phyloP scores from a whole-genome alignment of 306 rosid species.

The Dalbergia cultrata region DNA sequence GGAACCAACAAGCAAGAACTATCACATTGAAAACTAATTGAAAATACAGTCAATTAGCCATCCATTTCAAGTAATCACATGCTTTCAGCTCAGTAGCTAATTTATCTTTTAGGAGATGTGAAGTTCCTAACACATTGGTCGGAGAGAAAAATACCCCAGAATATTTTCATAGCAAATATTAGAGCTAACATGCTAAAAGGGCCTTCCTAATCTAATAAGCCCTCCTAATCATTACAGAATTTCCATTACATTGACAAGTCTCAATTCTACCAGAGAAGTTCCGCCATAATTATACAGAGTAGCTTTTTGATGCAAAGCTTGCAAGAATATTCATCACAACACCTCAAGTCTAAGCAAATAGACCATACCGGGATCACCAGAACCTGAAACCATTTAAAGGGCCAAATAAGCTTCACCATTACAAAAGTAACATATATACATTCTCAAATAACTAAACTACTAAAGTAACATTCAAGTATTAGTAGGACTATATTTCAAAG shows the following conservation, averaged over 20 bases:
- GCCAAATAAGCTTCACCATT: slow-evolving; percentile 21
- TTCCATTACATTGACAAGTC: slow-evolving; percentile 10
- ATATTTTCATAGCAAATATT: neutral
- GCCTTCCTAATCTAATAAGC: neutral
- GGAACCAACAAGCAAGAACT: neutral
- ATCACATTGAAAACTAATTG: neutral
- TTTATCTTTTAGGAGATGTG: neutral
- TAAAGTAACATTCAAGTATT: neutral
- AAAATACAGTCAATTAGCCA: neutral
- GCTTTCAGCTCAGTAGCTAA: slow-evolving; percentile 7
- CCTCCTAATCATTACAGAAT: slow-evolving; percentile 5
- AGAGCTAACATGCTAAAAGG: neutral
- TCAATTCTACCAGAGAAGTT: neutral
- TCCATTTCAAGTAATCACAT: slow-evolving; percentile 14
- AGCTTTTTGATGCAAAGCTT: slow-evolving; percentile 21
- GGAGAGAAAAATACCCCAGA: slow-evolving; percentile 12
- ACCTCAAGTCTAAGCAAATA: slow-evolving; percentile 13
- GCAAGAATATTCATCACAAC: slow-evolving; percentile 12
- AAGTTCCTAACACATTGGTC: slow-evolving; percentile 26
- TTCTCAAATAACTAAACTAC: neutral
- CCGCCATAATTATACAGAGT: slow-evolving; percentile 12
- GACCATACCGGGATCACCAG: neutral
- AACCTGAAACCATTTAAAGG: slow-evolving; percentile 39
- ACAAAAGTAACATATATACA: neutral
- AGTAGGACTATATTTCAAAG: neutral